Evolutionary conservation across 129 eudicot genomes (phyloP).

Genomic region (Tanacetum coccineum): DNA sequence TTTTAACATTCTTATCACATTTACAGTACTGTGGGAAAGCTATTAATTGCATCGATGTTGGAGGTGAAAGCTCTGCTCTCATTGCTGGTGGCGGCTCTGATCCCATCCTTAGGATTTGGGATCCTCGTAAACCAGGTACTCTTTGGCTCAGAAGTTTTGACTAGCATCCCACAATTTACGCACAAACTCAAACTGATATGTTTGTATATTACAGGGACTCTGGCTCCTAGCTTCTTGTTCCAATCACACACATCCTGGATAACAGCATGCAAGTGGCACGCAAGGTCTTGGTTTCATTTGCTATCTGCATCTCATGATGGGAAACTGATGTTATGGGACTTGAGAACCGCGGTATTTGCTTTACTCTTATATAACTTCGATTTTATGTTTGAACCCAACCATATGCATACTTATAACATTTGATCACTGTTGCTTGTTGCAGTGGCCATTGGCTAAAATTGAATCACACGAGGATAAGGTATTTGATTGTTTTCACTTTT

Average conservation of each 20-base stretch:
- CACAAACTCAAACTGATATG: constrained; percentile 6
- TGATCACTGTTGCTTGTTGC: constrained; percentile 29
- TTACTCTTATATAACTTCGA: neutral
- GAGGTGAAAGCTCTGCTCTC: constrained; percentile 90
- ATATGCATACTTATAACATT: neutral
- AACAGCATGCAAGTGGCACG: constrained; percentile 89
- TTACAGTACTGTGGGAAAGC: constrained; percentile 75
- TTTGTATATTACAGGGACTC: constrained; percentile 50
- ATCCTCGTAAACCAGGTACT: constrained; percentile 98
- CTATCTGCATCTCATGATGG: constrained; percentile 92
- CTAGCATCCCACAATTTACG: neutral
- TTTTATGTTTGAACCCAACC: neutral
- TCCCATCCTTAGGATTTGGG: constrained; percentile 85
- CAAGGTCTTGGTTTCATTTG: constrained; percentile 80
- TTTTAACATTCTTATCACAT: neutral
- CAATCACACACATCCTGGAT: constrained; percentile 89
- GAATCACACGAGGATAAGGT: constrained; percentile 93
- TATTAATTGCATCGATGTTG: constrained; percentile 77
- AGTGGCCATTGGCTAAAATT: constrained; percentile 90
- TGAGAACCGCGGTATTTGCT: constrained; percentile 77
- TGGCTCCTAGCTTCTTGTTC: constrained; percentile 81
- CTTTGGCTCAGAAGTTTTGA: neutral
- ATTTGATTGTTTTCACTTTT: constrained; percentile 5
- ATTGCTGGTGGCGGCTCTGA: constrained; percentile 91
- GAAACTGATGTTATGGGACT: constrained; percentile 95